Evolutionary conservation across 1,284 basidiomycete genomes (phyloP).

Genomic region (Xanthoconium separans): DNA sequence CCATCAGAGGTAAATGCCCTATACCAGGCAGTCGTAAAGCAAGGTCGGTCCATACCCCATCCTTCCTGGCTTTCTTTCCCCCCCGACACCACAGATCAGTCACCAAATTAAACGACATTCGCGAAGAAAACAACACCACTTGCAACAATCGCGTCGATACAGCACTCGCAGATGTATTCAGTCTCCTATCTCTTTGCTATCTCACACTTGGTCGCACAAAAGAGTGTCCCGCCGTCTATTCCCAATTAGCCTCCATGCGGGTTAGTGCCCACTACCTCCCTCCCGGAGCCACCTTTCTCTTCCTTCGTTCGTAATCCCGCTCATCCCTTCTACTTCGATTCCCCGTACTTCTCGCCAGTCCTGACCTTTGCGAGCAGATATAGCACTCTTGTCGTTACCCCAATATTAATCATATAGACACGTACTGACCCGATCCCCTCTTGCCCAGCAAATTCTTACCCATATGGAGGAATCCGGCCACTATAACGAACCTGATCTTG

Average conservation of each 20-base stretch:
- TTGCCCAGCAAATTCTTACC: constrained; percentile 81
- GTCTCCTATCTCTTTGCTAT: constrained; percentile 88
- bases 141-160: constrained; percentile 91
- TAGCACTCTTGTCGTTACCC: constrained; percentile 13
- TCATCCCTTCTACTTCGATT: background rate
- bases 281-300: constrained; percentile 2
- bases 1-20: constrained; percentile 91
- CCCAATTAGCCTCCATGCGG: constrained; percentile 90
- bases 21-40: constrained; percentile 93
- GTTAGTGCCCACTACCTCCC: constrained; percentile 53
- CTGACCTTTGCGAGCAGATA: constrained; percentile 26
- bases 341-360: constrained; percentile 11
- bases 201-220: constrained; percentile 91
- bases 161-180: constrained; percentile 91
- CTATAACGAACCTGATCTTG: constrained; percentile 88
- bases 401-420: constrained; percentile 22
- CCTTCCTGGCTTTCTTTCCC: background rate
- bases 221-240: constrained; percentile 91
- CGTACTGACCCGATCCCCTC: constrained; percentile 24
- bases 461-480: constrained; percentile 94
- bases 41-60: constrained; percentile 55
- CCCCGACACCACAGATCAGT: constrained; percentile 49
- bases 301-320: background rate
- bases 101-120: constrained; percentile 87
- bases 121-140: constrained; percentile 71